Percentiles rank a stretch among this genome's conserved stretches.
phyloP scores from a whole-genome alignment of 495 filamentous ascomycete genomes.

The Cryomyces minteri region DNA sequence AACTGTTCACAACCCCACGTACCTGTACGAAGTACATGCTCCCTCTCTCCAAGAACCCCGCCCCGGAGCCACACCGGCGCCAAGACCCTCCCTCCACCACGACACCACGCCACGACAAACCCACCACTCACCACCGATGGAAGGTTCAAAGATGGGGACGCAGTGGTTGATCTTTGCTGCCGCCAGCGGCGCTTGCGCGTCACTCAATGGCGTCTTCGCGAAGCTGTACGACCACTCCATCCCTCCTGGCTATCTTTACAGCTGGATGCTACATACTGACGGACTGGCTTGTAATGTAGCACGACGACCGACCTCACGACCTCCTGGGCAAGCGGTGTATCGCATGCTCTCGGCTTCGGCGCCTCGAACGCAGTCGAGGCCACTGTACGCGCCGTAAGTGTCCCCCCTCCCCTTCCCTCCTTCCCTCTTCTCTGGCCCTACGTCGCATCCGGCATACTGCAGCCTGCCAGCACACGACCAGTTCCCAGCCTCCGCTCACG shows the following conservation, averaged over 20 bases:
- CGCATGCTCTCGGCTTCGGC: conserved; percentile 38
- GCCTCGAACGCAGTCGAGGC: conserved; percentile 38
- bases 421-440: neutral
- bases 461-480: neutral
- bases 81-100: too few relatives aligned
- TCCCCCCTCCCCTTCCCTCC: neutral
- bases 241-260: neutral
- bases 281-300: conserved; percentile 22
- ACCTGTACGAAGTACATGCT: too few relatives aligned
- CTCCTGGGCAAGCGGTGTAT: conserved; percentile 43
- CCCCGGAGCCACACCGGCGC: too few relatives aligned
- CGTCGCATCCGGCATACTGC: neutral
- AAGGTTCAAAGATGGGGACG: neutral
- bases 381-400: conserved; percentile 48
- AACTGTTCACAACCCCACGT: too few relatives aligned
- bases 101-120: too few relatives aligned
- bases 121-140: too few relatives aligned
- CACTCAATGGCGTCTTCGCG: conserved; percentile 89
- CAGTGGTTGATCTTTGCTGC: conserved; percentile 64
- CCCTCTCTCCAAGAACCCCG: too few relatives aligned
- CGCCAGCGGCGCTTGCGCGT: conserved; percentile 75
- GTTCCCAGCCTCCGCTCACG: too few relatives aligned
- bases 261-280: neutral
- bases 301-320: conserved; percentile 76
- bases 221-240: conserved; percentile 49